Conservation (phyloP, 2,329 filamentous ascomycete genomes). For the Claviceps pusilla region DNA sequence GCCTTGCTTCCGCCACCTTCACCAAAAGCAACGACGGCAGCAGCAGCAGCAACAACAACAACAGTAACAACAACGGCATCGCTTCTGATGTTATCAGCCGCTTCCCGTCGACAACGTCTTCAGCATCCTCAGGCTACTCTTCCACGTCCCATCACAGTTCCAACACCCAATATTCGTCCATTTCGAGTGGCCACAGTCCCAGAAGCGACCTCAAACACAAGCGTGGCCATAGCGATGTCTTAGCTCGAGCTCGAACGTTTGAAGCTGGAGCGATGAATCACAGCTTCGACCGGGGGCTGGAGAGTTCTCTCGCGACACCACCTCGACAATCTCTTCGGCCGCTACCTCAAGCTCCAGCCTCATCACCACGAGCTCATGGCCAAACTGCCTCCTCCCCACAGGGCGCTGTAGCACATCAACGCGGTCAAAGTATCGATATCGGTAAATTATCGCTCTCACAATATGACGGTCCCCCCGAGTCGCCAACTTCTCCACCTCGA, state of each 20-base stretch:
- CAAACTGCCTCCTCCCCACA: slow-evolving; percentile 12
- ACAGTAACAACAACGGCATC: slow-evolving; percentile 23
- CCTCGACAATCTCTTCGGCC: slow-evolving; percentile 66
- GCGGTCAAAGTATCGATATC: slow-evolving; percentile 52
- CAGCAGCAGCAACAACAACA: slow-evolving; percentile 15
- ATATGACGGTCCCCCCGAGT: slow-evolving; percentile 22
- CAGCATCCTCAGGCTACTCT: slow-evolving; percentile 55
- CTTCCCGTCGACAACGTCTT: slow-evolving; percentile 56
- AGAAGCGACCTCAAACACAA: slow-evolving; percentile 39
- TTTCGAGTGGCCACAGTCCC: slow-evolving; percentile 43
- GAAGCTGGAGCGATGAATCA: slow-evolving; percentile 27
- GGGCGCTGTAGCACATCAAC: slow-evolving; percentile 26
- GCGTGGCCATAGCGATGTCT: slow-evolving; percentile 60
- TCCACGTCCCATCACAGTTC: slow-evolving; percentile 43
- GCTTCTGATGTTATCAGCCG: slow-evolving; percentile 33
- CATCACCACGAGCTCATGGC: slow-evolving; percentile 25
- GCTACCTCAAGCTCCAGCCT: slow-evolving; percentile 49
- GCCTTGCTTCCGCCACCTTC: slow-evolving; percentile 13
- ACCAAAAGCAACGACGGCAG: neutral
- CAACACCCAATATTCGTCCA: slow-evolving; percentile 49
- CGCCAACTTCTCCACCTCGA: slow-evolving; percentile 28
- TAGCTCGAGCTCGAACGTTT: slow-evolving; percentile 36
- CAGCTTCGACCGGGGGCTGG: slow-evolving; percentile 30
- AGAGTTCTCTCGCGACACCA: slow-evolving; percentile 54
- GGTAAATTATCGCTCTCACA: slow-evolving; percentile 37